These are phyloP conservation scores for Lodderomyces parapsilosis DNA, from an alignment of 1,139 yeast genomes.

Conservation along the genomic window DNA sequence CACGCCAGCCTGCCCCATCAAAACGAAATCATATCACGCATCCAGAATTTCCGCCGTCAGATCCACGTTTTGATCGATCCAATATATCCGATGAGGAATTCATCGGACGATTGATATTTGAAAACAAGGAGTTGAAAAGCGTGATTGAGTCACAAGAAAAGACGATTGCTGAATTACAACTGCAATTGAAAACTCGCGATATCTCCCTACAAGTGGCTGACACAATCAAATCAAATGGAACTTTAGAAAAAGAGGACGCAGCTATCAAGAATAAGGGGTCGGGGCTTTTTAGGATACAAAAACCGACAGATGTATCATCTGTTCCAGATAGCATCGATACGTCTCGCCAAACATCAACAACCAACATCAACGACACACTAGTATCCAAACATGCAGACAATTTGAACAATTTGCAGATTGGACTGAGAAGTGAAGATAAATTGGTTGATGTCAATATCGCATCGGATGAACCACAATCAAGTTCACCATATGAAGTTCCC, in stretches of 20 bases:
- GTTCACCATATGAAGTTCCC: slow-evolving; percentile 11
- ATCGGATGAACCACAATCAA: neutral
- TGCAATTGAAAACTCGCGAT: slow-evolving; percentile 4
- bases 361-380: neutral
- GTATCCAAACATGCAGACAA: neutral
- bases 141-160: slow-evolving; percentile 8
- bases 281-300: neutral
- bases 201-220: neutral
- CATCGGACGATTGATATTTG: slow-evolving; percentile 37
- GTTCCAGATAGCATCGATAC: neutral
- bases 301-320: neutral
- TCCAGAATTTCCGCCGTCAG: slow-evolving; percentile 32
- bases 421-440: neutral
- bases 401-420: neutral
- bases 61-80: slow-evolving; percentile 36
- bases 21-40: neutral
- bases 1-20: neutral
- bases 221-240: neutral
- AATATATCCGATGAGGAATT: slow-evolving; percentile 29
- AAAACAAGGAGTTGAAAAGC: slow-evolving; percentile 31
- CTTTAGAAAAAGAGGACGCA: neutral
- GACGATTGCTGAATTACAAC: slow-evolving; percentile 7
- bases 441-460: neutral
- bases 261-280: neutral
- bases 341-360: neutral